Evolutionary conservation across 2,329 filamentous ascomycete species (phyloP).

Genomic region (Orbilia quercus): DNA sequence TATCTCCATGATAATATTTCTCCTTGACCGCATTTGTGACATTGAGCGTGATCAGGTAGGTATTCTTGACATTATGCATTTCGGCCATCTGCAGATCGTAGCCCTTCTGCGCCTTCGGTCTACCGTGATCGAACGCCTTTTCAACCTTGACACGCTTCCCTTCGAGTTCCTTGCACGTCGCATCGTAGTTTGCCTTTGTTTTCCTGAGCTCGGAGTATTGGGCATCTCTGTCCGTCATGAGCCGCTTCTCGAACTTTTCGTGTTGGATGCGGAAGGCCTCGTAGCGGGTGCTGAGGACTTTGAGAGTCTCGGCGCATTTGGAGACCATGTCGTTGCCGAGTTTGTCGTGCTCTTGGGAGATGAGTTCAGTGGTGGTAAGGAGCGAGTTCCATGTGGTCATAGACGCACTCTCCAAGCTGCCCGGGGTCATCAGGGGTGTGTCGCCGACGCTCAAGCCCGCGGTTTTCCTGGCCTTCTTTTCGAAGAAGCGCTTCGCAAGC

Average conservation of each 20-base stretch:
- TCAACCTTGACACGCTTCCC: slow-evolving; percentile 94
- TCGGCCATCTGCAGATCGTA: slow-evolving; percentile 93
- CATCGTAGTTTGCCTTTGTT: slow-evolving; percentile 91
- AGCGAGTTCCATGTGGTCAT: slow-evolving; percentile 97
- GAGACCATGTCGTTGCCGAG: slow-evolving; percentile 81
- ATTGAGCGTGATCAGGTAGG: slow-evolving; percentile 95
- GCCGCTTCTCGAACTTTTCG: slow-evolving; percentile 84
- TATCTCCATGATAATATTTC: slow-evolving; percentile 95
- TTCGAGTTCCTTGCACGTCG: slow-evolving; percentile 92
- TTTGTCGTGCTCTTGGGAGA: slow-evolving; percentile 87
- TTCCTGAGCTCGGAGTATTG: slow-evolving; percentile 89
- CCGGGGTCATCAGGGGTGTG: slow-evolving; percentile 89
- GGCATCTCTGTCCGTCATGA: slow-evolving; percentile 87
- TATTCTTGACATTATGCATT: slow-evolving; percentile 98
- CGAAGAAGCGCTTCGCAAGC: slow-evolving; percentile 94
- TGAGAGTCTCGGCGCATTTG: slow-evolving; percentile 87
- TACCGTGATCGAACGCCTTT: slow-evolving; percentile 77
- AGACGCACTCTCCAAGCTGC: slow-evolving; percentile 94
- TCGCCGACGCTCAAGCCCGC: slow-evolving; percentile 92
- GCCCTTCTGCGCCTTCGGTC: slow-evolving; percentile 82
- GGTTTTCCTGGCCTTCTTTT: slow-evolving; percentile 93
- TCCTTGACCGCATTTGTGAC: slow-evolving; percentile 98
- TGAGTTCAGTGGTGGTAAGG: slow-evolving; percentile 85
- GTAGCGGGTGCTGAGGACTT: slow-evolving; percentile 77
- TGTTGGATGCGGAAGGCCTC: slow-evolving; percentile 95